A percentile compares a stretch with the other conserved stretches of the same genome.
phyloP scores from a whole-genome alignment of 345 rosid genomes.

The Firmiana major region DNA sequence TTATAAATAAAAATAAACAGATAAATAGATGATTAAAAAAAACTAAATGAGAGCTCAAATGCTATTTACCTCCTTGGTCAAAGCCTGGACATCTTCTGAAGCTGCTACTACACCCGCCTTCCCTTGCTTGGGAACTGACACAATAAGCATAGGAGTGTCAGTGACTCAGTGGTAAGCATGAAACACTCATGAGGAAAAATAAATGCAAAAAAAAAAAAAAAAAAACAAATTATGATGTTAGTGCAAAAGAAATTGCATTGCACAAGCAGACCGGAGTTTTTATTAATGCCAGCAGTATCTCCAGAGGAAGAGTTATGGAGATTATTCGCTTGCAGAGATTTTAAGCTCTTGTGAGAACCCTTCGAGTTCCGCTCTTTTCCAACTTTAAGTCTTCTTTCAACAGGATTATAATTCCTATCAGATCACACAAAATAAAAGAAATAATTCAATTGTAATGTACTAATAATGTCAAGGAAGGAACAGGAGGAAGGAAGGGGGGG shows the following conservation, averaged over 20 bases:
- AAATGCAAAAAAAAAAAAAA: background rate
- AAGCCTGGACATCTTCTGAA: constrained; percentile 48
- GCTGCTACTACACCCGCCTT: constrained; percentile 12
- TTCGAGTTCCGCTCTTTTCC: constrained; percentile 59
- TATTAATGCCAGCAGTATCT: constrained; percentile 27
- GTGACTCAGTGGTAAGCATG: background rate
- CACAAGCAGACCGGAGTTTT: constrained; percentile 34
- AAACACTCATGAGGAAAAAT: background rate
- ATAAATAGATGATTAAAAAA: background rate
- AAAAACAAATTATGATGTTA: background rate
- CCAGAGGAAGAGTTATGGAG: constrained; percentile 36
- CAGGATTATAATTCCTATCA: constrained; percentile 81
- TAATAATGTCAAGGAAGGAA: background rate
- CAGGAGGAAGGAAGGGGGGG: background rate
- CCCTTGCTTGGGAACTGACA: constrained; percentile 56
- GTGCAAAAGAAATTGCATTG: background rate
- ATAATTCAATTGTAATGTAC: background rate
- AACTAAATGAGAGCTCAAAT: background rate
- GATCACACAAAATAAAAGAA: background rate
- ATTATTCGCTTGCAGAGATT: constrained; percentile 73
- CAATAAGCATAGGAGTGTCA: background rate
- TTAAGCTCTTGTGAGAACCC: constrained; percentile 57
- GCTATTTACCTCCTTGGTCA: constrained; percentile 76
- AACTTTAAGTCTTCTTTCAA: constrained; percentile 75
- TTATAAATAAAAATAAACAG: background rate